Evolutionary conservation across 2,329 filamentous ascomycete species (phyloP).

Genomic region (Aspergillus floridensis): DNA sequence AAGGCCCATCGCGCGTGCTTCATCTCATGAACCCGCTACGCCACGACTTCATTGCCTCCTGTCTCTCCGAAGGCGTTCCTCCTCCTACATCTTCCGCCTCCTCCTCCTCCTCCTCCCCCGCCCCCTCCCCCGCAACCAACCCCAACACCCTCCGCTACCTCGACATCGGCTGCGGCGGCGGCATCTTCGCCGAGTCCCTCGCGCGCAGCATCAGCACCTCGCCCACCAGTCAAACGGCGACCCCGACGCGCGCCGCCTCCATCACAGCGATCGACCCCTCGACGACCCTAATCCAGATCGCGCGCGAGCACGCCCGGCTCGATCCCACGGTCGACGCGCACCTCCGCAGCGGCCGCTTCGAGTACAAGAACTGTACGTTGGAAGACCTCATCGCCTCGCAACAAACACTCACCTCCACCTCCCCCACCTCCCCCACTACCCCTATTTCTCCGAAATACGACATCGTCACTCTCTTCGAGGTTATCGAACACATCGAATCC

Average conservation of each 20-base stretch:
- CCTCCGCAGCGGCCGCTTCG: slow-evolving; percentile 56
- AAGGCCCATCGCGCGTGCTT: slow-evolving; percentile 85
- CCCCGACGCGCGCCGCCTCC: slow-evolving; percentile 35
- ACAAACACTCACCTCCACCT: slow-evolving; percentile 3
- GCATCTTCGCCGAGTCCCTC: slow-evolving; percentile 81
- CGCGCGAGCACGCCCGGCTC: slow-evolving; percentile 68
- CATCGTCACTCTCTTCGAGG: slow-evolving; percentile 85
- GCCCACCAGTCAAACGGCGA: background rate
- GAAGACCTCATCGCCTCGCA: slow-evolving; percentile 51
- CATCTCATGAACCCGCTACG: slow-evolving; percentile 98
- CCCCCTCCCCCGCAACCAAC: slow-evolving; percentile 18
- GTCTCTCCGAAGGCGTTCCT: slow-evolving; percentile 57
- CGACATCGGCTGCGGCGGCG: slow-evolving; percentile 92
- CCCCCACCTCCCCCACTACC: background rate
- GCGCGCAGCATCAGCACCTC: slow-evolving; percentile 32
- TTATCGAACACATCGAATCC: slow-evolving; percentile 84
- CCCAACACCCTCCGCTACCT: slow-evolving; percentile 59
- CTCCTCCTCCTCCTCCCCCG: slow-evolving; percentile 18
- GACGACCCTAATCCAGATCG: slow-evolving; percentile 55
- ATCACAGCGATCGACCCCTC: slow-evolving; percentile 49
- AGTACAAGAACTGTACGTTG: slow-evolving; percentile 73
- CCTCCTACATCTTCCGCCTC: slow-evolving; percentile 27
- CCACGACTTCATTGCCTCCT: slow-evolving; percentile 82
- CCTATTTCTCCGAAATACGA: slow-evolving; percentile 55
- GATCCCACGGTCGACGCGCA: slow-evolving; percentile 64